Base-by-base conservation (phyloP, 2,329 filamentous ascomycete species). In the Penicillium sp. region DNA sequence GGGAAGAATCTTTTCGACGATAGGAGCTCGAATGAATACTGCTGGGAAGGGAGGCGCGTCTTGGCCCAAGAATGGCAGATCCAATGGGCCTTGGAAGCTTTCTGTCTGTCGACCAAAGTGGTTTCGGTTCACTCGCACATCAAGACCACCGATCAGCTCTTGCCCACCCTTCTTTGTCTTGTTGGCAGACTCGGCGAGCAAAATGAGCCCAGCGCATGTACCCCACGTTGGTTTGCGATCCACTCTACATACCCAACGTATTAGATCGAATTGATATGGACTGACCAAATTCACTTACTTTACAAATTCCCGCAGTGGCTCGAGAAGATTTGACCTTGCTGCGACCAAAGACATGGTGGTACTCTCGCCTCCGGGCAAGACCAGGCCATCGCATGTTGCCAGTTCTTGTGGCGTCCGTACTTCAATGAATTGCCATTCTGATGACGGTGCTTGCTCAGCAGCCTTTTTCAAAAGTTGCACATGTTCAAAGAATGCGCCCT, bases 41-140 rank as follows among this genome's bases (percentile, higher is more conserved):
- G 88, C 91, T 2, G 86, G 85, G 71, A 95, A 97, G 0, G 84
- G 82, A 13, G 63, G 46, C 50, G 71, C 66, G 15, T 71, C 63
- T 67, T 62, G 38, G 59, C 65, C 64, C 6, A 96, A 78, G 68
- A 96, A 95, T 0, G 88, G 86, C 25, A 97, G 78, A 15, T 88
- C 77, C 33, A 97, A 75, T 47, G 86, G 83, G 0, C 89, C 86
- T 69, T 94, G 86, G 74, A 97, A 97, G 71, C 90, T 95, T 76
- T 97, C 91, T 15, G 89, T 88, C 76, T 99, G 94, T 54, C 93
- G 85, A 4, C 94, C 94, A 71, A 97, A 99, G 74, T 97, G 91
- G 71, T 97, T 99, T 47, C 94, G 84, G 71, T 95, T 92, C 33
- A 97, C 93, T 46, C 91, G 83, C 37, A 99, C 93, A 69, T 92